phyloP scores from a whole-genome alignment of 805 yeast species.

The Pichia eremophila region DNA sequence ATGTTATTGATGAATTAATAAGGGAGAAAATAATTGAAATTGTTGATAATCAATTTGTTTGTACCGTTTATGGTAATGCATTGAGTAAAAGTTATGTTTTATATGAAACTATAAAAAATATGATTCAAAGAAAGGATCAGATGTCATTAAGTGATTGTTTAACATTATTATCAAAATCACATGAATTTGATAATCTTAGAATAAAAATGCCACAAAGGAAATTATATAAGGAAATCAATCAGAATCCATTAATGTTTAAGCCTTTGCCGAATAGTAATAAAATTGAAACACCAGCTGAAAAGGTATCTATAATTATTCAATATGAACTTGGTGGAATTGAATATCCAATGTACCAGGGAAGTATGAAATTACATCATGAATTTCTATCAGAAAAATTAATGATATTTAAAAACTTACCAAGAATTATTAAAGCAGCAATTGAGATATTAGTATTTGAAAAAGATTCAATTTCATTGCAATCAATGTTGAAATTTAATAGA shows the following conservation, averaged over 20 bases:
- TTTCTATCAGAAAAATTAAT: conserved; percentile 35
- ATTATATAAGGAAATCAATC: conserved; percentile 35
- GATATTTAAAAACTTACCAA: conserved; percentile 33
- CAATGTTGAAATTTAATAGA: conserved; percentile 30
- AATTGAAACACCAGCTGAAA: conserved; percentile 25
- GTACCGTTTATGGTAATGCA: conserved; percentile 36
- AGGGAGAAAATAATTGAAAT: conserved; percentile 24
- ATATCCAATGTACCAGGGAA: conserved; percentile 34
- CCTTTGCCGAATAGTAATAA: conserved; percentile 25
- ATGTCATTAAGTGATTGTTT: conserved; percentile 16
- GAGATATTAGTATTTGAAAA: conserved; percentile 33
- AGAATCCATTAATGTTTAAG: conserved; percentile 29
- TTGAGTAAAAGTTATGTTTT: conserved; percentile 41
- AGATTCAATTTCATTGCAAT: conserved; percentile 34
- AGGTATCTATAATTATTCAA: conserved; percentile 35
- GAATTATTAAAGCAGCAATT: conserved; percentile 35
- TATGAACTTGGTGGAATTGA: conserved; percentile 43
- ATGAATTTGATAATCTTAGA: conserved; percentile 33
- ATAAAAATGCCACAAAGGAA: conserved; percentile 36
- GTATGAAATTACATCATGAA: conserved; percentile 29
- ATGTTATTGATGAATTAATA: conserved; percentile 25
- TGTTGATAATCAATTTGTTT: conserved; percentile 11
- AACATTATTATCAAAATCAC: conserved; percentile 25
- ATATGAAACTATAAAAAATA: conserved; percentile 33
- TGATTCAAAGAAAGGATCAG: conserved; percentile 17